Conservation (phyloP, 768 basidiomycete genomes). For the Panellus pusillus region DNA sequence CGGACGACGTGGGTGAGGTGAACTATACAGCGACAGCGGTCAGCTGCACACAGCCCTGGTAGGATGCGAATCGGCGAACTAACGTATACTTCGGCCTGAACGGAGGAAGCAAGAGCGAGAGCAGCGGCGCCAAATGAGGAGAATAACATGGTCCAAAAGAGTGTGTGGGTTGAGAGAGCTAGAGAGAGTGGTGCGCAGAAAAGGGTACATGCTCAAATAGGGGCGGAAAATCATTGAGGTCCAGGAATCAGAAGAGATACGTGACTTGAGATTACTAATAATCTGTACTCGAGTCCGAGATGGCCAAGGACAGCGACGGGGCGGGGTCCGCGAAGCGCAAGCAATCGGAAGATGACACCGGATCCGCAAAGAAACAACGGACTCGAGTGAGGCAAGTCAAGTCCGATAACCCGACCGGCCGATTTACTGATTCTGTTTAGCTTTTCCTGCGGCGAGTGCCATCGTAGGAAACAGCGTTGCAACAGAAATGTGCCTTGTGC, state of each 20-base stretch:
- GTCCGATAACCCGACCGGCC: conserved; percentile 17
- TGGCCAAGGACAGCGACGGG: conserved; percentile 17
- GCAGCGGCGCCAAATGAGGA: conserved; percentile 47
- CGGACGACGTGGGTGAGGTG: conserved; percentile 51
- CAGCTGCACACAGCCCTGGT: neutral
- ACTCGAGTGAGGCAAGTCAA: conserved; percentile 70
- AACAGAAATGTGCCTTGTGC: conserved; percentile 41
- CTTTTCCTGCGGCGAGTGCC: conserved; percentile 87
- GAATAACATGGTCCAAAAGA: conserved; percentile 53
- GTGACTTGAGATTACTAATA: too few species aligned
- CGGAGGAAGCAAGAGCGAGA: conserved; percentile 53
- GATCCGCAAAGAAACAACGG: conserved; percentile 62
- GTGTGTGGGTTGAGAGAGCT: conserved; percentile 39
- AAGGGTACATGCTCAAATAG: neutral
- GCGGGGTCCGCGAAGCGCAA: conserved; percentile 42
- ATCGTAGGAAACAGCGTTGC: conserved; percentile 87
- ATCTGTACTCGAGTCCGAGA: too few species aligned
- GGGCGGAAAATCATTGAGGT: too few species aligned
- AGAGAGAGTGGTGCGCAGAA: conserved; percentile 1
- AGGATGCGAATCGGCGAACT: conserved; percentile 23
- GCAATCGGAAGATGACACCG: conserved; percentile 56
- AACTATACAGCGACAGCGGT: conserved; percentile 39
- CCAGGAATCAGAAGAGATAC: too few species aligned
- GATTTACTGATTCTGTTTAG: conserved; percentile 34
- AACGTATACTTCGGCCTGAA: conserved; percentile 60